Evolutionary conservation across 176 grass and related monocot species (phyloP), one percentile per base, ranked within the genome.

Genomic region (Oryza glaberrima): DNA sequence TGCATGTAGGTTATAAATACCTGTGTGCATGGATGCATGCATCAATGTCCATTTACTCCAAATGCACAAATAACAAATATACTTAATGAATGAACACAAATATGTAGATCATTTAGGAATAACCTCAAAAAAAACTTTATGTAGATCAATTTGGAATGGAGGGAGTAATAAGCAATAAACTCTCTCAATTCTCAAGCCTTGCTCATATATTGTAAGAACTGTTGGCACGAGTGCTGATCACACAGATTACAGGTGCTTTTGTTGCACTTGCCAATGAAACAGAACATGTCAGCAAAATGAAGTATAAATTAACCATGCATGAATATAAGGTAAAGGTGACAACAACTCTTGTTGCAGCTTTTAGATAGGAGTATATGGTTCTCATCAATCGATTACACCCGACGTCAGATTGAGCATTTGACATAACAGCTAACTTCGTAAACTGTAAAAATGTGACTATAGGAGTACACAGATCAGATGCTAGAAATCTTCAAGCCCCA

Each of bases 401-500:
- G 22, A 9, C 11, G 47, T 56, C 70, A 51, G 19, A 48, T 75
- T 48, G 11, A 17, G 9, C 12, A 13, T 75, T 75, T 2, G 6
- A 75, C 20, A 67, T 9, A 16, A 66, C 74, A 35, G 44, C 28
- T 2, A 11, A 30, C 45, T 35, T 38, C 35, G 5, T 43, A 26
- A 47, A 3, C 22, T 67, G 77, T 16, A 17, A 79, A 32, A 64
- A 17, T 46, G 40, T n/a, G 14, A 1, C 7, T 6, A 65, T 20
- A 9, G 20, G 75, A 78, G 15, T 7, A 20, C 26, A 26, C 14
- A 51, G 11, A 76, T 68, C n/a, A 16, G 22, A 17, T 41, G 58
- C 84, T 80, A 86, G 9, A 72, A 26, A 67, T 67, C 43, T 51
- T 49, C 26, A 34, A 74, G 70, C 70, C 77, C 70, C 7, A 86